Percentiles rank a stretch among this genome's conserved stretches.
These are phyloP conservation scores for Cladophialophora exuberans DNA, from an alignment of 2,329 filamentous ascomycete species.

Conservation along the genomic window DNA sequence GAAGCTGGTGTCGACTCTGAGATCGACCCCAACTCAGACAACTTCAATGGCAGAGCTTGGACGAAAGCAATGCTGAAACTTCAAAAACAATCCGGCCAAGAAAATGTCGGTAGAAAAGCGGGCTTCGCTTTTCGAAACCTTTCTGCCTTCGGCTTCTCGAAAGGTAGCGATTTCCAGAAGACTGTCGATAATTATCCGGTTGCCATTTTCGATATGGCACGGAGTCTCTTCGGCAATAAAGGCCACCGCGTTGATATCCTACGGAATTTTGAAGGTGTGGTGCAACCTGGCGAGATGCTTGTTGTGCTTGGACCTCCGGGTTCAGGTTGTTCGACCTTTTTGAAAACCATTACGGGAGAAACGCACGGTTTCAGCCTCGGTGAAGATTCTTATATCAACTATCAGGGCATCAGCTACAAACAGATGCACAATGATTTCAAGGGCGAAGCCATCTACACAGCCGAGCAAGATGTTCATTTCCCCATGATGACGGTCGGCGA, in stretches of 20 bases:
- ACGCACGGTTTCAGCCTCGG: slow-evolving; percentile 78
- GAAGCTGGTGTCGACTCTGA: slow-evolving; percentile 39
- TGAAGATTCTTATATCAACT: slow-evolving; percentile 74
- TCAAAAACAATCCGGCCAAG: slow-evolving; percentile 22
- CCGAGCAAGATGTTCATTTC: slow-evolving; percentile 82
- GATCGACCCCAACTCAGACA: slow-evolving; percentile 46
- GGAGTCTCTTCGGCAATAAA: slow-evolving; percentile 30
- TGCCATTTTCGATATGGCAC: slow-evolving; percentile 25
- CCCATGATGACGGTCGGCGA: slow-evolving; percentile 70
- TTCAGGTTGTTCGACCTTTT: slow-evolving; percentile 72
- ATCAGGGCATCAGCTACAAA: slow-evolving; percentile 63
- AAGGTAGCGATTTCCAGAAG: slow-evolving; percentile 50
- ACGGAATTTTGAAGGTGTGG: slow-evolving; percentile 33
- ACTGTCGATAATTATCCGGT: slow-evolving; percentile 47
- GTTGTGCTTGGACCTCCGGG: slow-evolving; percentile 47
- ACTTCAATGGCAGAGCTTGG: slow-evolving; percentile 51
- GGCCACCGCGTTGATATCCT: slow-evolving; percentile 25
- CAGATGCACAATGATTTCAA: slow-evolving; percentile 70
- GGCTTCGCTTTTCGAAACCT: slow-evolving; percentile 50
- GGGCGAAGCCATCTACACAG: slow-evolving; percentile 82
- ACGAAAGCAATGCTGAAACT: slow-evolving; percentile 43
- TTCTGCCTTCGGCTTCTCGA: slow-evolving; percentile 48
- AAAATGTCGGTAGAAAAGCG: slow-evolving; percentile 36
- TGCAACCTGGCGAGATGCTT: slow-evolving; percentile 40
- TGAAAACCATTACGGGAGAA: slow-evolving; percentile 83